Base-by-base conservation (phyloP, 2,329 filamentous ascomycete species). In the Colletotrichum tabaci region DNA sequence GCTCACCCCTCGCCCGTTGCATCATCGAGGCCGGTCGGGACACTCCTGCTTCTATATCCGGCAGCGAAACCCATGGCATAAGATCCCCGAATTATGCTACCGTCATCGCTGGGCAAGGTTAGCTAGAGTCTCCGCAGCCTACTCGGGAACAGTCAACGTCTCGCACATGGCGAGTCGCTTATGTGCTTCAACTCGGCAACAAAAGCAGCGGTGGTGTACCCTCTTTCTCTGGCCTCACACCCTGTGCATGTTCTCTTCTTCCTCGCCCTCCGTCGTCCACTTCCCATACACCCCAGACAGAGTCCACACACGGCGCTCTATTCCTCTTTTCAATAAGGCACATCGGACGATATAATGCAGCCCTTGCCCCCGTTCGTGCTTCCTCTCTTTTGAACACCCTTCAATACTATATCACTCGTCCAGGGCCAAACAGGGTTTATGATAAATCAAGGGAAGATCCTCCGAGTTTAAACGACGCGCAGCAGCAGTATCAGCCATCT, bases 51-150 rank as follows among this genome's bases (percentile, higher is more conserved):
- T 85, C 85, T 86, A 87, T 85, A 87, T 86, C 83, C 81, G 82
- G 84, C 80, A 84, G 80, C 80, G 79, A 80, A 78, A 79, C 82
- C 65, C 82, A 86, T 86, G 84, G 85, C 86, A 88, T 88, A 88
- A 88, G 85, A 87, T 87, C 84, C 81, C 82, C 86, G 86, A 87
- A 87, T 88, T 88, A 87, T 88, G 83, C 85, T 84, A 83, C 84
- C 82, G 83, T 85, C 84, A 83, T 82, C 80, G 81, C 82, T 82
- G 80, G 82, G 78, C 83, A 83, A 84, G 81, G 81, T 82, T 71
- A 79, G 81, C 79, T 78, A 78, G 76, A 79, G 79, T 80, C 81
- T 81, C 81, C 81, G 80, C 81, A 81, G 76, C 78, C 74, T 76
- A 78, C 79, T 83, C 81, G 82, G 83, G 83, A 84, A 86, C 85